phyloP scores from a whole-genome alignment of 805 yeast species.

The Suhomyces xylopsoci region DNA sequence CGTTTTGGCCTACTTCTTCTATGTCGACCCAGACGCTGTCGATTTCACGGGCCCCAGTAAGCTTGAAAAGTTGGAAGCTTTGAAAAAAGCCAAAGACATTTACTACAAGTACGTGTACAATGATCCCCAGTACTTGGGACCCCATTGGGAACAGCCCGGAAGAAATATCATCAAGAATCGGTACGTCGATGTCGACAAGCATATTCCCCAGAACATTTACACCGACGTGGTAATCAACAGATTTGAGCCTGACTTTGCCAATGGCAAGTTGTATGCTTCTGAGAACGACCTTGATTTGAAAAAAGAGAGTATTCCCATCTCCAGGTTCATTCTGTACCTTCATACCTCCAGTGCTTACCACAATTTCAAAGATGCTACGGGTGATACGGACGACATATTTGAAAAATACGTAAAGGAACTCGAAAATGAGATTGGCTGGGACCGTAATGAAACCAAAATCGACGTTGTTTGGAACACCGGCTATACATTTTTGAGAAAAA shows the following conservation, averaged over 20 bases:
- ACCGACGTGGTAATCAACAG: constrained; percentile 31
- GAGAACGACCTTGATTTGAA: constrained; percentile 24
- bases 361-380: constrained; percentile 44
- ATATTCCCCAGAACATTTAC: constrained; percentile 42
- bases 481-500: constrained; percentile 45
- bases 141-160: constrained; percentile 88
- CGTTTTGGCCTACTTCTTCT: constrained; percentile 41
- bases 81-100: constrained; percentile 20
- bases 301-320: constrained; percentile 40
- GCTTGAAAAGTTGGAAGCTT: constrained; percentile 12
- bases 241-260: constrained; percentile 20
- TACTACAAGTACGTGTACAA: constrained; percentile 43
- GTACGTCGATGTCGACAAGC: constrained; percentile 41
- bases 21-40: constrained; percentile 39
- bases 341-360: constrained; percentile 73
- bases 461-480: constrained; percentile 51
- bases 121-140: constrained; percentile 49
- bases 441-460: constrained; percentile 35
- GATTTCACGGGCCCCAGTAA: constrained; percentile 20
- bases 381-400: constrained; percentile 30
- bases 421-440: constrained; percentile 46
- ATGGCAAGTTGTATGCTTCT: constrained; percentile 11
- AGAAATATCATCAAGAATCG: constrained; percentile 48
- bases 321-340: constrained; percentile 49
- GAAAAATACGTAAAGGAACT: constrained; percentile 32